These are phyloP conservation scores for Apiotrichum siamense DNA, from an alignment of 1,284 basidiomycete species.

Conservation along the genomic window DNA sequence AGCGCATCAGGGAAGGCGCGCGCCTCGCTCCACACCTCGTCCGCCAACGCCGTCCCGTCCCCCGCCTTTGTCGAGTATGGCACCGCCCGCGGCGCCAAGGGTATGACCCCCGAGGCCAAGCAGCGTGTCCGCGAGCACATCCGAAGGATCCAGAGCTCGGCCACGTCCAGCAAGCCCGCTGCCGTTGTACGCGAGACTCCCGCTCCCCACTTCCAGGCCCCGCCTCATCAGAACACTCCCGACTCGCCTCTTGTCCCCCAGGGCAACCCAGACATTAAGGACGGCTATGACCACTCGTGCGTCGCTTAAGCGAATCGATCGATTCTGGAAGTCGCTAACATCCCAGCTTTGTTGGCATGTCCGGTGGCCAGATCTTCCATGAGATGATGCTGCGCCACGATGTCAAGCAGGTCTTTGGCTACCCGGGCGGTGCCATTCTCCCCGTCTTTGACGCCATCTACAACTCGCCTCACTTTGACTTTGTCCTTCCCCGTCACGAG, in stretches of 20 bases:
- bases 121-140: constrained; percentile 62
- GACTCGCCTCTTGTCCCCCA: constrained; percentile 18
- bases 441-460: constrained; percentile 99
- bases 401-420: constrained; percentile 96
- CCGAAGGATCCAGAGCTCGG: constrained; percentile 62
- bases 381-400: constrained; percentile 98
- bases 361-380: constrained; percentile 96
- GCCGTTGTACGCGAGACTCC: constrained; percentile 51
- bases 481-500: constrained; percentile 92
- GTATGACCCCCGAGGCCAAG: constrained; percentile 47
- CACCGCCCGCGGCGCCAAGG: constrained; percentile 20
- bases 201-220: constrained; percentile 43
- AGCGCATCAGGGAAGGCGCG: background rate
- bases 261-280: constrained; percentile 16
- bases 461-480: constrained; percentile 91
- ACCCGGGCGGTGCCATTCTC: constrained; percentile 94
- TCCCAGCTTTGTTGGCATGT: constrained; percentile 78
- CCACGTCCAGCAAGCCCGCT: constrained; percentile 55
- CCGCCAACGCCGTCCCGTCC: constrained; percentile 16
- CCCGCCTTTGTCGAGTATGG: constrained; percentile 16
- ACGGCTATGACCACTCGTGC: constrained; percentile 38
- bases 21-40: constrained; percentile 27
- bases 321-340: background rate
- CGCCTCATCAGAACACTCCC: constrained; percentile 33
- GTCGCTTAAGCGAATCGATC: constrained; percentile 9